A percentile compares a stretch with the other conserved stretches of the same genome.
Evolutionary conservation across 1,284 basidiomycete species (phyloP).

Genomic region (Ustilago esculenta): DNA sequence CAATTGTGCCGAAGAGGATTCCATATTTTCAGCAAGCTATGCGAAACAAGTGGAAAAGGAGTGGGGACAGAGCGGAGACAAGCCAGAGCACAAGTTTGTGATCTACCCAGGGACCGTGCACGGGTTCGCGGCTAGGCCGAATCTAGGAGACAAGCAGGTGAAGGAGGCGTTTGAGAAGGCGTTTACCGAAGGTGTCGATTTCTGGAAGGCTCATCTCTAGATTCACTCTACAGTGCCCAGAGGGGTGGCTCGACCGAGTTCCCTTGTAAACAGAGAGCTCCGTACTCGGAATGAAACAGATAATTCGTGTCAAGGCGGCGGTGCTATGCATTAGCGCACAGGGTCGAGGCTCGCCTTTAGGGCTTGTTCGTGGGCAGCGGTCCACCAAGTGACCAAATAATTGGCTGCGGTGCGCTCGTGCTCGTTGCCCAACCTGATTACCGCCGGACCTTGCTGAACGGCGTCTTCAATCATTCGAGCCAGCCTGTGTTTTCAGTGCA

Average conservation of each 20-base stretch:
- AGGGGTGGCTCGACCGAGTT: neutral
- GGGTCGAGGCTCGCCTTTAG: no score
- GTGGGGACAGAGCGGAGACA: conserved; percentile 69
- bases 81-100: conserved; percentile 72
- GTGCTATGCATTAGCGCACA: no score
- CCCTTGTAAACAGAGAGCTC: neutral
- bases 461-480: neutral
- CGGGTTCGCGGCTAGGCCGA: conserved; percentile 73
- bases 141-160: conserved; percentile 70
- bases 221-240: neutral
- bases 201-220: conserved; percentile 38
- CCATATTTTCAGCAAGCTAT: conserved; percentile 68
- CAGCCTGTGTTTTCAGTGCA: no score
- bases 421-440: conserved; percentile 1
- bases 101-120: conserved; percentile 73
- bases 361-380: neutral
- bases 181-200: conserved; percentile 11
- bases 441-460: neutral
- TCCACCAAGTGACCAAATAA: conserved; percentile 10
- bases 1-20: conserved; percentile 74
- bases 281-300: no score
- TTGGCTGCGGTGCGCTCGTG: conserved; percentile 12
- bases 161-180: conserved; percentile 72
- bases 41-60: conserved; percentile 70
- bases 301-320: no score